Evolutionary conservation across 495 filamentous ascomycete genomes (phyloP).

Genomic region (Penicillium goetzii): DNA sequence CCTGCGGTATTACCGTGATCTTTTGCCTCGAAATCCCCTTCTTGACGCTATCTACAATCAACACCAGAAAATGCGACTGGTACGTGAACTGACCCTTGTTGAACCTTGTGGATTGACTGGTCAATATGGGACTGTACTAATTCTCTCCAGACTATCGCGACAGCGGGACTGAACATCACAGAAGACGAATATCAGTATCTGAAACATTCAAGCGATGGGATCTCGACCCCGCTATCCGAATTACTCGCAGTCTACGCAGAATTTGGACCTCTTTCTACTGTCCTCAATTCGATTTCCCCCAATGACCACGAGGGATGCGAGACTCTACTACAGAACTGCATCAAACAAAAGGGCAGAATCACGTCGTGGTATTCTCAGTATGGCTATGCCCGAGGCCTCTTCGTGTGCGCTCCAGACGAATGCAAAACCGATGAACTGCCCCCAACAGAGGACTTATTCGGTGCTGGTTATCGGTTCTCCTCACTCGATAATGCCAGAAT

Average conservation of each 20-base stretch:
- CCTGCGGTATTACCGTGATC: neutral
- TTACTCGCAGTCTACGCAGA: slow-evolving; percentile 7
- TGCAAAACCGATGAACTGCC: slow-evolving; percentile 3
- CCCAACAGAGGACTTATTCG: slow-evolving; percentile 12
- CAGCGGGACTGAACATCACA: slow-evolving; percentile 1
- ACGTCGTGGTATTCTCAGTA: slow-evolving; percentile 13
- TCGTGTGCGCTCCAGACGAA: slow-evolving; percentile 1
- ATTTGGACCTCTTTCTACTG: slow-evolving; percentile 1
- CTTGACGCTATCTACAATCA: slow-evolving; percentile 10
- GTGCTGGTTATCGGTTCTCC: slow-evolving; percentile 9
- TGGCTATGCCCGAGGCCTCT: neutral
- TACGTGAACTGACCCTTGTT: neutral
- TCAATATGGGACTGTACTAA: neutral
- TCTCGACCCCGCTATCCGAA: slow-evolving; percentile 4
- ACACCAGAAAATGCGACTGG: slow-evolving; percentile 10
- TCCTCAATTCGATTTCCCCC: neutral
- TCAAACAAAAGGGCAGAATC: slow-evolving; percentile 3
- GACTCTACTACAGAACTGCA: neutral
- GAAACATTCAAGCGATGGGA: slow-evolving; percentile 2
- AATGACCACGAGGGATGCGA: neutral
- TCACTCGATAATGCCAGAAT: slow-evolving; percentile 17
- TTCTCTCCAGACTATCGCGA: neutral
- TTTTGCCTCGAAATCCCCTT: slow-evolving; percentile 6
- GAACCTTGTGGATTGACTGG: neutral
- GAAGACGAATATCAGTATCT: slow-evolving; percentile 6